Evolutionary conservation across 2,329 filamentous ascomycete species (phyloP), one percentile per base, ranked within the genome.

Genomic region (Botrytis fabae): DNA sequence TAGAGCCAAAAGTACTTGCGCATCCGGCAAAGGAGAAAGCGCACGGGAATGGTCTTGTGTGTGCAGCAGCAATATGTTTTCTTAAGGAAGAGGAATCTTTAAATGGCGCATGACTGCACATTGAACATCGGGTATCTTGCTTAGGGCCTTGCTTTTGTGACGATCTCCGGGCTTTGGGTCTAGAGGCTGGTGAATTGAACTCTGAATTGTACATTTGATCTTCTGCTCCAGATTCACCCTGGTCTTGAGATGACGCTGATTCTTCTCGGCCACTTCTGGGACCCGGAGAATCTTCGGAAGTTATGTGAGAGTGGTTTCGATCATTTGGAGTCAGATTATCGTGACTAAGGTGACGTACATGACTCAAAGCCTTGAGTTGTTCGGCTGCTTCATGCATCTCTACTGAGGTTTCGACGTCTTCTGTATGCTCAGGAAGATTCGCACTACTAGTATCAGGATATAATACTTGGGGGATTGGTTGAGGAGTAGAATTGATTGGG

Each of bases 11-110:
- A 0, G 90, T 93, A 77, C 93, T 94, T 0, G 83, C 84, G 81
- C 95, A 99, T 28, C 93, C 93, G 59, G 95, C 97, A 78, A 91
- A 91, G 0, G 91, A 90, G 80, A 98, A 95, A 4, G 93, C 93
- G 80, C 95, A 99, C 0, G 91, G 90, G 78, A 98, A 98, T 0
- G 91, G 90, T 32, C 90, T 86, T 0, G 90, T 92, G 75, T 92
- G 91, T 2, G 89, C 89, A 2, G 90, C 89, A 9, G 90, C 89
- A 66, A 92, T 87, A 77, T 92, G 90, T 77, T 91, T 91, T 46
- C 89, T 85, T 54, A 91, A 81, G 0, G 90, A 90, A 0, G 89
- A 91, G 0, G 87, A 89, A 78, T 91, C 90, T 76, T 91, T 91
- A 79, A 91, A 91, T 2, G 90, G 89, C 0, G 87, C 85, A 78